phyloP scores from a whole-genome alignment of 495 filamentous ascomycete species.

The Aspergillus haitiensis region DNA sequence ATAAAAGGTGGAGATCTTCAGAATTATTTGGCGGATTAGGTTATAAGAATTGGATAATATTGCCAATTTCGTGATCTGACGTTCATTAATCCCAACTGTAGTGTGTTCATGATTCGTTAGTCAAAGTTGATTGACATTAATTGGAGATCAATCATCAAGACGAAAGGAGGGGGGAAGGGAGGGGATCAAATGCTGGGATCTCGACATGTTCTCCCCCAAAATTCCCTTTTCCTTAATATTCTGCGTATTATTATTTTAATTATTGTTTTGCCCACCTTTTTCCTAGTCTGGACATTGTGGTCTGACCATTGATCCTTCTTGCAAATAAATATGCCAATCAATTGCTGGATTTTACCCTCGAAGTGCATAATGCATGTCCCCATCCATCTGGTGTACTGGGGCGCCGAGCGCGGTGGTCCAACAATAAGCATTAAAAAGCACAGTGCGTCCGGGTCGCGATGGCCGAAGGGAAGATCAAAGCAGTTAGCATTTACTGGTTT shows the following conservation, averaged over 20 bases:
- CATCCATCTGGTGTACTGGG: conserved; percentile 1
- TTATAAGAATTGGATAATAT: not conserved
- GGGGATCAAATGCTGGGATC: not conserved
- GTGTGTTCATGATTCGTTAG: not conserved
- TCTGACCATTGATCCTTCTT: not conserved
- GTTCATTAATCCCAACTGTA: not conserved
- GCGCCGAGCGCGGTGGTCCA: conserved; percentile 12
- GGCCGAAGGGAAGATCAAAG: not conserved
- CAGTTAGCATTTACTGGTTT: conserved; percentile 27
- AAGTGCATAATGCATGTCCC: conserved; percentile 9
- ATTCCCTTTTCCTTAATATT: too few relatives aligned
- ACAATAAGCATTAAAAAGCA: conserved; percentile 16
- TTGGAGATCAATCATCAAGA: not conserved
- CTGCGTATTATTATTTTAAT: too few relatives aligned
- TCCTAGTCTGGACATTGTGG: conserved; percentile 18
- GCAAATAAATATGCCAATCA: conserved; percentile 16
- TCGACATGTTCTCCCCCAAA: not conserved
- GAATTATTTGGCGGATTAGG: not conserved
- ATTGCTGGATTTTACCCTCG: not conserved
- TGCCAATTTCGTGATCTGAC: not conserved
- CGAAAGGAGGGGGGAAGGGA: not conserved
- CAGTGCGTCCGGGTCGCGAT: conserved; percentile 1
- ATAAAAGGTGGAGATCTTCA: not conserved
- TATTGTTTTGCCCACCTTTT: conserved; percentile 14
- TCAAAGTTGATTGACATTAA: not conserved